Conservation (phyloP, 352 stramenopile species). For the Blastocystis sp. region DNA sequence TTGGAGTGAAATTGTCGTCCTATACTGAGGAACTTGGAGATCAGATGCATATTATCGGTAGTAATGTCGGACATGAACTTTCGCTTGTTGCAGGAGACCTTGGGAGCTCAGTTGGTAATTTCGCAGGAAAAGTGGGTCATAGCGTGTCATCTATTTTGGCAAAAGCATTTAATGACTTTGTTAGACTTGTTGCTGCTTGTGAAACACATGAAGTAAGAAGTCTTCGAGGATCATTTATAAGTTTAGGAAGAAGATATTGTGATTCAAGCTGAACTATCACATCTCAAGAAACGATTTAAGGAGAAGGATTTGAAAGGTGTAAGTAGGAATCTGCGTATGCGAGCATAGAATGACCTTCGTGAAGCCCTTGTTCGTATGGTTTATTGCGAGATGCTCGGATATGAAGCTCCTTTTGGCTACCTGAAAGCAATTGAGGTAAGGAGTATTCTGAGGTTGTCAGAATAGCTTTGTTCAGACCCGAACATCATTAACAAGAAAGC, state of each 20-base stretch:
- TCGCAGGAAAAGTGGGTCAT: slow-evolving; percentile 30
- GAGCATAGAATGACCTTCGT: slow-evolving; percentile 51
- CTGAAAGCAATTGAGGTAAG: slow-evolving; percentile 85
- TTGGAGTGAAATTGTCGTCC: slow-evolving; percentile 30
- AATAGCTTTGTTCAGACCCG: slow-evolving; percentile 83
- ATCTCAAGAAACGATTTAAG: slow-evolving; percentile 54
- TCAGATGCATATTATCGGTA: slow-evolving; percentile 49
- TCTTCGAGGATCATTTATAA: not conserved
- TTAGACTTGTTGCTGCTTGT: slow-evolving; percentile 42
- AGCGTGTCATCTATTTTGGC: slow-evolving; percentile 52
- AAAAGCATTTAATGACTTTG: slow-evolving; percentile 60
- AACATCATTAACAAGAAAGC: slow-evolving; percentile 85
- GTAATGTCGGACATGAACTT: slow-evolving; percentile 37
- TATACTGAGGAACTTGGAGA: slow-evolving; percentile 41
- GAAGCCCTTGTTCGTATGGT: slow-evolving; percentile 87
- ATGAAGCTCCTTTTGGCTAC: slow-evolving; percentile 97
- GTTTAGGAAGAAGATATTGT: slow-evolving; percentile 60
- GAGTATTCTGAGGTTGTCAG: not conserved
- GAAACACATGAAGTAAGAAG: slow-evolving; percentile 56
- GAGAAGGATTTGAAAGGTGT: slow-evolving; percentile 58
- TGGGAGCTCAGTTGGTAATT: slow-evolving; percentile 25
- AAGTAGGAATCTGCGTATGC: not conserved
- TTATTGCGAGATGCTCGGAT: slow-evolving; percentile 99
- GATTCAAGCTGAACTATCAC: slow-evolving; percentile 46
- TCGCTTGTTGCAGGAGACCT: slow-evolving; percentile 52